Evolutionary conservation across 2,329 filamentous ascomycete genomes (phyloP).

Genomic region (Geosmithia morbida): DNA sequence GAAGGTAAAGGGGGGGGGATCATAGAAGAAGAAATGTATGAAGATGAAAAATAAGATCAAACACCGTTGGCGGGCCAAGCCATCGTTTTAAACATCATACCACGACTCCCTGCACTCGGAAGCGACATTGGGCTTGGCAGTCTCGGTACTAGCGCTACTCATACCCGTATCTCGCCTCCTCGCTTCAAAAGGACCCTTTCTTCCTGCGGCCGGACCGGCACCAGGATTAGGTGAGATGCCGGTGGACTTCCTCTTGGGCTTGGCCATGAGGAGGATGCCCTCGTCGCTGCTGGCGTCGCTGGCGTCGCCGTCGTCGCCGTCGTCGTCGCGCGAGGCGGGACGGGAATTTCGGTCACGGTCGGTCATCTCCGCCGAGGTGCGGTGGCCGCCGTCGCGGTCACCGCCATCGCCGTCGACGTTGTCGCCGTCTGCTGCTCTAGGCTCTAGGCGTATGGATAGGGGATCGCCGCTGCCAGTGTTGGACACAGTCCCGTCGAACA

Average conservation of each 20-base stretch:
- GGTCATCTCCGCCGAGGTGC: neutral
- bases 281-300: conserved; percentile 33
- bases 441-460: too few species aligned
- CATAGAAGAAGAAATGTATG: too few species aligned
- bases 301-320: conserved; percentile 14
- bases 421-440: conserved; percentile 17
- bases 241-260: conserved; percentile 27
- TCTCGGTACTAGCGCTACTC: conserved; percentile 47
- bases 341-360: neutral
- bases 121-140: conserved; percentile 32
- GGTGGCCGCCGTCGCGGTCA: conserved; percentile 4
- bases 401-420: neutral
- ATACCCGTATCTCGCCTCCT: conserved; percentile 44
- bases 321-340: neutral
- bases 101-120: neutral
- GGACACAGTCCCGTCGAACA: too few species aligned
- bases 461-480: too few species aligned
- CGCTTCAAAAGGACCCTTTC: conserved; percentile 14
- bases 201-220: neutral
- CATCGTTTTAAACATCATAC: neutral
- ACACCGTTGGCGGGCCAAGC: too few species aligned
- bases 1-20: too few species aligned
- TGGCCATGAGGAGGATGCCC: conserved; percentile 38
- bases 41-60: too few species aligned
- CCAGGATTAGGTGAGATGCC: conserved; percentile 1